Evolutionary conservation across 2,329 filamentous ascomycete species (phyloP), one percentile per base, ranked within the genome.

Genomic region (Botrytis squamosa): DNA sequence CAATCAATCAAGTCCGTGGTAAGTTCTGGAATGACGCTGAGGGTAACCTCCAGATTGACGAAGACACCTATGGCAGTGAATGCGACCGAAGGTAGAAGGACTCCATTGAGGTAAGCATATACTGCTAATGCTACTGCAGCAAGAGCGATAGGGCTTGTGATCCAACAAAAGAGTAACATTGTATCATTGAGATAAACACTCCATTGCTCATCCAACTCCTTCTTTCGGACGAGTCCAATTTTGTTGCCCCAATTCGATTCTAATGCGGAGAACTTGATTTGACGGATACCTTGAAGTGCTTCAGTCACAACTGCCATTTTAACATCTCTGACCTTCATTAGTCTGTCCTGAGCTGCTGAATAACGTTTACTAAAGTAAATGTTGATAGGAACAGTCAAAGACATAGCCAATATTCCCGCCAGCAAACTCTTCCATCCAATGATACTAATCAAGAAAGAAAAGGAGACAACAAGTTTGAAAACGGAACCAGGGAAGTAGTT

Each of bases 221-320:
- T 87, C 62, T 90, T 87, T 78, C 93, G 86, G 12, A 90, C 88
- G 75, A 86, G 81, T 75, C 86, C 82, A 80, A 96, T 92, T 75
- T 90, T 92, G 25, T 86, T 85, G 80, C 94, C 89, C 93, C 93
- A 95, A 77, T 92, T 89, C 33, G 85, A 83, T 81, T 95, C 93
- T 2, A 94, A 83, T 1, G 93, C 93, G 0, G 92, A 92, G 77
- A 95, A 94, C 79, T 96, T 96, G 83, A 96, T 93, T 81, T 96
- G 93, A 1, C 92, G 88, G 76, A 95, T 95, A 12, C 93, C 93
- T 77, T 92, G 88, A 1, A 96, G 83, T 0, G 91, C 92, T 81
- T 96, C 93, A 1, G 92, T 92, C 44, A 96, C 87, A 22, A 94
- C 87, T 0, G 88, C 90, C 82, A 94, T 86, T 82, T 95, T 95